Conservation (phyloP, 768 basidiomycete species). For the Boletus eberwhitei region DNA sequence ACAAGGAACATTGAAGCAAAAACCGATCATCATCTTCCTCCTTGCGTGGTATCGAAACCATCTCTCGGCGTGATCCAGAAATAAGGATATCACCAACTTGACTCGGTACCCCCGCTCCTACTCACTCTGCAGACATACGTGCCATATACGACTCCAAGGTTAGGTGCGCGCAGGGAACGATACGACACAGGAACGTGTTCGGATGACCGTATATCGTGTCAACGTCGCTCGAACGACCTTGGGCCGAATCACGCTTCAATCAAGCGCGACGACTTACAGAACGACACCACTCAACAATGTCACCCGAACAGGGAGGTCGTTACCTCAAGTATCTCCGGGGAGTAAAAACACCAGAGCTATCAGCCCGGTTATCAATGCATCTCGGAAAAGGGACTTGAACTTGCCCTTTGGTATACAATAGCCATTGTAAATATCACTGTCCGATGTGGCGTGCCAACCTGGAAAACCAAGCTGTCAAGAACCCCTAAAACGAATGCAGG, state of each 20-base stretch:
- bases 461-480: background rate
- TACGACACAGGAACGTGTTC: background rate
- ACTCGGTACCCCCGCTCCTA: background rate
- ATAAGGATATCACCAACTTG: background rate
- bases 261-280: background rate
- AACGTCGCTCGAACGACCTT: no score
- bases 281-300: slow-evolving; percentile 3
- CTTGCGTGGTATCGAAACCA: background rate
- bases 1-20: background rate
- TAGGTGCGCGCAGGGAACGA: slow-evolving; percentile 1
- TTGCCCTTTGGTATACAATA: slow-evolving; percentile 34
- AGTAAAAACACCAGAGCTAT: background rate
- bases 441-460: slow-evolving; percentile 18
- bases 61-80: background rate
- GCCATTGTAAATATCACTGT: slow-evolving; percentile 25
- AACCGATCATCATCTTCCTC: background rate
- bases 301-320: background rate
- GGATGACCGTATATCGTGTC: slow-evolving; percentile 1
- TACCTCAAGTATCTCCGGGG: background rate
- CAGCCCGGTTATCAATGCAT: background rate
- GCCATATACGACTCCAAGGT: background rate
- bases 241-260: background rate
- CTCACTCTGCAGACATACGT: background rate
- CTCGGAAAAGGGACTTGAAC: background rate
- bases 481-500: background rate